Base-by-base conservation (phyloP, 2,329 filamentous ascomycete species). In the Aspergillus piperis region DNA sequence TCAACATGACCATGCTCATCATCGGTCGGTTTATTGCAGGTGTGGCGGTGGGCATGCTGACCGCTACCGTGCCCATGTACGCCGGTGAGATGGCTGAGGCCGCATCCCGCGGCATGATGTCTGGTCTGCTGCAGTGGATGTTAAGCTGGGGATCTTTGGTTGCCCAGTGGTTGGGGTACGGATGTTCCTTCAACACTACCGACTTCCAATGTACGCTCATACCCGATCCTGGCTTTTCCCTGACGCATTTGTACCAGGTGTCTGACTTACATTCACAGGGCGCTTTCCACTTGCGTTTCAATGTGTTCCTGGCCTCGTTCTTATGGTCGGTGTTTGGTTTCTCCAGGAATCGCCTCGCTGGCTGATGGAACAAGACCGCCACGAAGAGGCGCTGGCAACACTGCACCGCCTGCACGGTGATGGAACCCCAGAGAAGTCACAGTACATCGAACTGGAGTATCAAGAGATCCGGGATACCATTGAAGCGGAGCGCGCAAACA, bases 241-340 rank as follows among this genome's bases (percentile, higher is more conserved):
- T 27, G 25, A 7, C 2, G 25, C 32, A 36, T 36, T 1, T 36
- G 32, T 36, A 36, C 32, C 4, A 36, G n/a, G 21, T 5, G 11
- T 25, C 32, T 39, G 5, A 25, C 23, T 10, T 10, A 13, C 4
- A 6, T 36, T 21, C 38, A 7, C 32, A 70, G 65, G 66, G 70
- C 69, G 75, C 7, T 78, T 79, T 42, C 77, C 78, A 1, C 73
- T 80, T 30, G 75, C 76, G 2, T 77, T 80, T 61, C 77, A 80
- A 62, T 73, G 71, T 17, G 54, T 80, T 5, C 78, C 79, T 4
- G 72, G 74, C 2, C 32, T 78, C 1, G 62, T 72, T 4, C 68
- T 77, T 5, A 64, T 69, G 5, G 17, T 32, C 8, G 71, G 72
- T 23, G 61, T 74, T 1, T 74, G 71, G 47, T 72, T 72, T 59